Evolutionary conservation across 2,329 filamentous ascomycete genomes (phyloP).

Genomic region (Penicillium paneum): DNA sequence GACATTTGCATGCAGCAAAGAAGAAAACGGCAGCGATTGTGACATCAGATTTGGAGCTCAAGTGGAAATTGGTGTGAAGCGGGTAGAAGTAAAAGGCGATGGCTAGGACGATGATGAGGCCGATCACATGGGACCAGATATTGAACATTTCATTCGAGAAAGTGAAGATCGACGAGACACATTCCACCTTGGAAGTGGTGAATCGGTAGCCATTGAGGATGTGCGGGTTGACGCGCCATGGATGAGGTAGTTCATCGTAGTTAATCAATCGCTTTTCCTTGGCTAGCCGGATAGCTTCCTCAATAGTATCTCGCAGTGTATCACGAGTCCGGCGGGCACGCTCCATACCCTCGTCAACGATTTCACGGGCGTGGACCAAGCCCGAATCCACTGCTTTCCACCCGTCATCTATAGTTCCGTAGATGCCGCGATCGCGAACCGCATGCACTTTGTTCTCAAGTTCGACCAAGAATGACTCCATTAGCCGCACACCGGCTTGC

Average conservation of each 20-base stretch:
- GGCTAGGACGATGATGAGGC: constrained; percentile 79
- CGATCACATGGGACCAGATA: constrained; percentile 94
- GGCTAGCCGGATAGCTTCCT: constrained; percentile 70
- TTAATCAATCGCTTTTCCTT: constrained; percentile 77
- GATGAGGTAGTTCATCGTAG: constrained; percentile 85
- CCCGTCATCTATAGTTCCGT: constrained; percentile 74
- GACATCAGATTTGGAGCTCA: constrained; percentile 83
- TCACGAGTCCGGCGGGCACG: constrained; percentile 79
- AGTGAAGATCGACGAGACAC: constrained; percentile 76
- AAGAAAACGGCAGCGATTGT: constrained; percentile 93
- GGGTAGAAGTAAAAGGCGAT: constrained; percentile 97
- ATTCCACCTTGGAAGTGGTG: constrained; percentile 84
- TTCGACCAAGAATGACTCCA: constrained; percentile 80
- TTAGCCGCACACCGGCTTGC: constrained; percentile 76
- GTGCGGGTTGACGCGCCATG: constrained; percentile 94
- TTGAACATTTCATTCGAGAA: constrained; percentile 94
- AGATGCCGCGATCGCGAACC: constrained; percentile 71
- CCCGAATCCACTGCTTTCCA: constrained; percentile 77
- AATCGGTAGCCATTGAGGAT: constrained; percentile 92
- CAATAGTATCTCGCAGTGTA: constrained; percentile 78
- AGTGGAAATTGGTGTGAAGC: constrained; percentile 75
- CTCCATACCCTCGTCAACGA: constrained; percentile 77
- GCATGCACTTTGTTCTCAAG: constrained; percentile 80
- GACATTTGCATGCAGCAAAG: constrained; percentile 89
- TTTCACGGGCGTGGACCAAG: constrained; percentile 68